Evolutionary conservation across 192 early-diverging fungal species (phyloP).

Genomic region (Phycomyces blakesleeanus): DNA sequence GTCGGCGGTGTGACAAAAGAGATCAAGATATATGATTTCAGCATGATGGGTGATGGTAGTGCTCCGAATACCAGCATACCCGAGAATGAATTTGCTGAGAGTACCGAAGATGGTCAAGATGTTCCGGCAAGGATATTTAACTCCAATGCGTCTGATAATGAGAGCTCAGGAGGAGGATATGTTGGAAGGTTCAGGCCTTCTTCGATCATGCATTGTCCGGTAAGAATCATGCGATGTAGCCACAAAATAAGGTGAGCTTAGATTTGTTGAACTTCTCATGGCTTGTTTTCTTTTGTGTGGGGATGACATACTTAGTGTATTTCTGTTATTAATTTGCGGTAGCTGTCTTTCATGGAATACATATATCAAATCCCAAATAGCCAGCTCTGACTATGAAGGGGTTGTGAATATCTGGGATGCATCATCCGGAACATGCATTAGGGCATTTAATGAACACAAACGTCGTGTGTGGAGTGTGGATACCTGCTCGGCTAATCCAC

Average conservation of each 20-base stretch:
- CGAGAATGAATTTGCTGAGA: constrained; percentile 24
- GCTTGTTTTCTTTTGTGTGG: background rate
- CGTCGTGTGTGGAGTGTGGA: constrained; percentile 92
- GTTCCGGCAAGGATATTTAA: background rate
- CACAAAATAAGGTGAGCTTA: constrained; percentile 78
- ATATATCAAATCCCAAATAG: constrained; percentile 82
- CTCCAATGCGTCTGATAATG: constrained; percentile 21
- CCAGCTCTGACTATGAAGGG: constrained; percentile 90
- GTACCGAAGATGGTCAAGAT: constrained; percentile 8
- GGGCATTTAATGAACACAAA: constrained; percentile 84
- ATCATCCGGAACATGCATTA: constrained; percentile 55
- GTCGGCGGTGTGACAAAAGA: constrained; percentile 88
- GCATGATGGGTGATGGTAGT: constrained; percentile 37
- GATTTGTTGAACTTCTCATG: background rate
- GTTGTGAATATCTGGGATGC: constrained; percentile 88
- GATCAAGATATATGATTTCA: constrained; percentile 92
- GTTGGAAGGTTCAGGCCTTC: background rate
- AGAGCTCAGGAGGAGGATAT: constrained; percentile 6
- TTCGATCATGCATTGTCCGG: constrained; percentile 68
- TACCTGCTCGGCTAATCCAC: constrained; percentile 74
- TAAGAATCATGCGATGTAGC: constrained; percentile 69
- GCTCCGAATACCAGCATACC: constrained; percentile 10
- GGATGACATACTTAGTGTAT: too few relatives aligned
- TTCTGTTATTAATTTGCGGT: background rate
- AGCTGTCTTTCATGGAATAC: constrained; percentile 92